phyloP scores from a whole-genome alignment of 2,329 filamentous ascomycete genomes.

The Hirsutella minnesotensis region DNA sequence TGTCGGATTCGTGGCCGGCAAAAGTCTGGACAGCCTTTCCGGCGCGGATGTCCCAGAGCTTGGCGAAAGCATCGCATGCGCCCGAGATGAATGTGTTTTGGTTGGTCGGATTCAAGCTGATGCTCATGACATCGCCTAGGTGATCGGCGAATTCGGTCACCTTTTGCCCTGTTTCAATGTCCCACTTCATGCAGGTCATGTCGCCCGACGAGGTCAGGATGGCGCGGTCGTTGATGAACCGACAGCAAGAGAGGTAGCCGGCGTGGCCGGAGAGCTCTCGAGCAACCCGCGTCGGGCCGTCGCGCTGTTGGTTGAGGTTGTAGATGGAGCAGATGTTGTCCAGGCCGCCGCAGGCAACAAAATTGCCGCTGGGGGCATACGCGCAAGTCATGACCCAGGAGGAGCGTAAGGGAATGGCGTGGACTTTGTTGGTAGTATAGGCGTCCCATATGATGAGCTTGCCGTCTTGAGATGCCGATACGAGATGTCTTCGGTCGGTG shows the following conservation, averaged over 20 bases:
- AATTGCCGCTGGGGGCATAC: constrained; percentile 96
- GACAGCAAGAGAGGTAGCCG: constrained; percentile 94
- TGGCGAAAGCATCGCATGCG: constrained; percentile 95
- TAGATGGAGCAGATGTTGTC: constrained; percentile 99
- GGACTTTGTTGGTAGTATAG: constrained; percentile 98
- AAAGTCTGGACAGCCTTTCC: constrained; percentile 98
- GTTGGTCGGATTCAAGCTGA: constrained; percentile 98
- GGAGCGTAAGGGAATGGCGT: constrained; percentile 91
- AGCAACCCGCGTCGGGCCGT: constrained; percentile 93
- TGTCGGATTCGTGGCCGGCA: constrained; percentile 95
- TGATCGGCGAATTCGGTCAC: constrained; percentile 98
- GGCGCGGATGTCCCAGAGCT: constrained; percentile 96
- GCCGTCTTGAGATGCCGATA: constrained; percentile 95
- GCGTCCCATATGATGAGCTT: constrained; percentile 99
- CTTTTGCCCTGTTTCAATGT: constrained; percentile 95
- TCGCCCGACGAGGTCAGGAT: constrained; percentile 97
- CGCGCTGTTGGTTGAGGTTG: constrained; percentile 86
- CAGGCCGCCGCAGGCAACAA: constrained; percentile 93
- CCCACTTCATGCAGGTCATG: constrained; percentile 99
- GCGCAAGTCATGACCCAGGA: constrained; percentile 99
- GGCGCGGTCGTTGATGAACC: constrained; percentile 96
- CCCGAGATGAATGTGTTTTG: constrained; percentile 99
- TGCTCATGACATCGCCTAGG: constrained; percentile 97
- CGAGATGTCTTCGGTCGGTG: constrained; percentile 90
- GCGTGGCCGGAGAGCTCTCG: constrained; percentile 94